These are phyloP conservation scores for Fusarium begoniae DNA, from an alignment of 2,329 filamentous ascomycete genomes.

Conservation along the genomic window DNA sequence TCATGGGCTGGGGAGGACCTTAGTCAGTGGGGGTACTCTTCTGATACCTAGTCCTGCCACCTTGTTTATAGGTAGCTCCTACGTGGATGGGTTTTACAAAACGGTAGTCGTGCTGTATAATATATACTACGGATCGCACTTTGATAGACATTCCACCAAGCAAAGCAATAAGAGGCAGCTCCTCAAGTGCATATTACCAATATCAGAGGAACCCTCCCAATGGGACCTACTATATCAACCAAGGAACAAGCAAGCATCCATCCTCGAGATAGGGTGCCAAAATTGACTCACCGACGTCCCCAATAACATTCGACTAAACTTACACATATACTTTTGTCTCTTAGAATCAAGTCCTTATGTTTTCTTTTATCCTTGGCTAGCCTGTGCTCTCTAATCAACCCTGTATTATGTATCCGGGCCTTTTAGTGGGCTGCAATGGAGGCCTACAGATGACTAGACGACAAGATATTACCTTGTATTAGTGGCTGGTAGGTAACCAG, in stretches of 20 bases:
- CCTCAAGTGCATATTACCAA: not conserved
- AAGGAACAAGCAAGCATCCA: not conserved
- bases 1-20: constrained; percentile 17
- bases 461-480: constrained; percentile 23
- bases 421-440: constrained; percentile 23
- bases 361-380: not conserved
- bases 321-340: not conserved
- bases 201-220: not conserved
- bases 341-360: not conserved
- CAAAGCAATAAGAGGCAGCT: not conserved
- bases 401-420: constrained; percentile 16
- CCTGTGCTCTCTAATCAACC: not conserved
- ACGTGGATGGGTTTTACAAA: not conserved
- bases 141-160: not conserved
- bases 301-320: no score
- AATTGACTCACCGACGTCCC: not conserved
- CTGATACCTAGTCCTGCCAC: not conserved
- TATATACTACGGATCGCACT: not conserved
- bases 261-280: not conserved
- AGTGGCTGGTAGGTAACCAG: constrained; percentile 18
- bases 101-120: not conserved
- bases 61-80: not conserved
- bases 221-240: not conserved
- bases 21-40: constrained; percentile 1
- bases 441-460: constrained; percentile 3